Evolutionary conservation across 805 yeast genomes (phyloP), one percentile per base, ranked within the genome.

Genomic region (Clavispora santaluciae): DNA sequence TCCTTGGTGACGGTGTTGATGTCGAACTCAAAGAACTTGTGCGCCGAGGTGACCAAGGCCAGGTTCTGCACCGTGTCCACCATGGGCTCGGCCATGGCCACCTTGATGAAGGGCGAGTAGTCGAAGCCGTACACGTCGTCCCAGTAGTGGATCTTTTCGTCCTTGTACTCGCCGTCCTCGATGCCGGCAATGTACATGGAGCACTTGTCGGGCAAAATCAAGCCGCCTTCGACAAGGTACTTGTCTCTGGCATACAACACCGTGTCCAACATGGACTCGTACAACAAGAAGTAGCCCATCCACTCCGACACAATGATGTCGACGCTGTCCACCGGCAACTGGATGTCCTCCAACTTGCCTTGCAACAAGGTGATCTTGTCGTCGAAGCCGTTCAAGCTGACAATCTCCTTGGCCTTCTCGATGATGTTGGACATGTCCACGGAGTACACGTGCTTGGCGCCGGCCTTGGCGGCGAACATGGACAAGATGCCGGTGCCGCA

Each of bases 401-500:
- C 85, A 48, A 93, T 87, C 61, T 90, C 79, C 57, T 78, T 79
- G n/a, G 99, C 99, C 89, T 88, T 89, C 49, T 83, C 95, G 54
- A 95, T 93, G 62, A 93, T 93, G 61, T 86, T 86, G 18, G 96
- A 88, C 90, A 90, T 89, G 66, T 93, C 99, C 41, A 93, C 97
- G 36, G 95, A 95, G 63, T 89, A 84, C 40, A 93, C 99, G 60
- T 89, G 97, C 63, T 89, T 88, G 48, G 99, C 99, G 50, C 99
- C 99, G n/a, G 97, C 95, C 59, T 83, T 83, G 38, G 91, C 96
- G 13, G 98, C 98, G 73, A 93, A 93, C 96, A 93, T 87, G 20
- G 97, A 90, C 48, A 93, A 70, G 51, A 93, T 89, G 53, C 99
- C 99, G 16, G 99, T 93, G 53, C 99, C 99, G 66, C 99, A 95